These are phyloP conservation scores for Prunus campanulata DNA, from an alignment of 306 rosid genomes.

Conservation along the genomic window DNA sequence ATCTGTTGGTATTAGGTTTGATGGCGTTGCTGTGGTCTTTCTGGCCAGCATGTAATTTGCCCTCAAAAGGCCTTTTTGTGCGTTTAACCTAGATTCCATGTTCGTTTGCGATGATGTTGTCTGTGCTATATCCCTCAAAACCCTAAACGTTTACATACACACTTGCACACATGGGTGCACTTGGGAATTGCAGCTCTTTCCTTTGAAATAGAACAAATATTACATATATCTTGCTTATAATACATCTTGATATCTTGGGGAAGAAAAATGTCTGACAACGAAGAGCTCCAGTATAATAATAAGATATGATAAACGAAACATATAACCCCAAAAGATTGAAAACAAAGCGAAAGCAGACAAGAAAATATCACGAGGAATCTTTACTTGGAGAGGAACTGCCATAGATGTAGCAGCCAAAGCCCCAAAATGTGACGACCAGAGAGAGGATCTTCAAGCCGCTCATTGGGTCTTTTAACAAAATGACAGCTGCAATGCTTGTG, in stretches of 20 bases:
- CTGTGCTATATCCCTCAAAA: too few species aligned
- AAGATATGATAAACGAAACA: background rate
- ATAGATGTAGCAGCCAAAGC: constrained; percentile 56
- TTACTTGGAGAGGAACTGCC: constrained; percentile 49
- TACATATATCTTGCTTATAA: too few species aligned
- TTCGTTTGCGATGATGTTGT: too few species aligned
- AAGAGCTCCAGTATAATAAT: background rate
- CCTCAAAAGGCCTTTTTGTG: too few species aligned
- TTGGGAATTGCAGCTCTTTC: too few species aligned
- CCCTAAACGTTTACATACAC: too few species aligned
- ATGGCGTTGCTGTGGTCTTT: too few species aligned
- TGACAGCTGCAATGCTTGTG: constrained; percentile 89
- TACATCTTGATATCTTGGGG: background rate
- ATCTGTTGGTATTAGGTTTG: too few species aligned
- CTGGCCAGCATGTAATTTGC: too few species aligned
- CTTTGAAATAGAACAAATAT: too few species aligned
- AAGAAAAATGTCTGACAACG: background rate
- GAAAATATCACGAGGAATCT: constrained; percentile 11
- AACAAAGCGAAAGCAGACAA: background rate
- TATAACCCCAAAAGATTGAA: background rate
- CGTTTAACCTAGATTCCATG: too few species aligned
- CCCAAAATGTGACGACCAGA: constrained; percentile 54
- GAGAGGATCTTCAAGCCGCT: constrained; percentile 68
- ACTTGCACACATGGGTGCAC: too few species aligned
- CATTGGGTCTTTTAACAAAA: constrained; percentile 75